A percentile compares a stretch with the other conserved stretches of the same genome.
Conservation (phyloP, 495 filamentous ascomycete species). For the Aspergillus nidulans region DNA sequence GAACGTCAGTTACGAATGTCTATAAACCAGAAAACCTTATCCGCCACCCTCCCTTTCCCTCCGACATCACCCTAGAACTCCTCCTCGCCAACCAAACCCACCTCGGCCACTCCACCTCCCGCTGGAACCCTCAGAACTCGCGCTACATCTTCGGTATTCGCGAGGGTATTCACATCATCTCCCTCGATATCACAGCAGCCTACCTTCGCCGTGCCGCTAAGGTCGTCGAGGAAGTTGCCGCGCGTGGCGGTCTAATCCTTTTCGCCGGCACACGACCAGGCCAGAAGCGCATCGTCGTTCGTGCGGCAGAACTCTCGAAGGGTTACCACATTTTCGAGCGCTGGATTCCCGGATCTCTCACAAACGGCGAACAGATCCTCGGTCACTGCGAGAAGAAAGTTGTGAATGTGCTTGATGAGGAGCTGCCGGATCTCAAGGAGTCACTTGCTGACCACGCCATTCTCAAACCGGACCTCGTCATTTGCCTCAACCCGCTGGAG, state of each 20-base stretch:
- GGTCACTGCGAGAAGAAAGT: constrained; percentile 59
- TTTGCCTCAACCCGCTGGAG: constrained; percentile 88
- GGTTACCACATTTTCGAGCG: constrained; percentile 89
- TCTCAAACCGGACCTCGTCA: constrained; percentile 83
- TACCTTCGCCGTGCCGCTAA: constrained; percentile 86
- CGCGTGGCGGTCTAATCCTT: constrained; percentile 76
- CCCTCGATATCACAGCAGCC: constrained; percentile 77
- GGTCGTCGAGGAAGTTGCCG: constrained; percentile 81
- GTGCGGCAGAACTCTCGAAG: constrained; percentile 69
- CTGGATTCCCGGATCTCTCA: constrained; percentile 90
- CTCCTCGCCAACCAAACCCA: constrained; percentile 88
- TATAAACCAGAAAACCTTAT: constrained; percentile 69
- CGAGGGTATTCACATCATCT: constrained; percentile 89
- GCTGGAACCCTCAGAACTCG: constrained; percentile 94
- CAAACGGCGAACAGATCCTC: constrained; percentile 87
- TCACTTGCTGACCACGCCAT: constrained; percentile 57
- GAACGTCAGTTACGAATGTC: constrained; percentile 21
- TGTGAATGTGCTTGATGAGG: constrained; percentile 65
- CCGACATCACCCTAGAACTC: constrained; percentile 83
- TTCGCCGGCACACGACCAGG: constrained; percentile 85
- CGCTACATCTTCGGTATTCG: constrained; percentile 93
- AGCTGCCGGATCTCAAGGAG: constrained; percentile 58
- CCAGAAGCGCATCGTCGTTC: constrained; percentile 72
- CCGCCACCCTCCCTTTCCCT: constrained; percentile 64
- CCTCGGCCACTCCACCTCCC: constrained; percentile 84